Conservation (phyloP, 139 green algal genomes). For the Ettlia oleoabundans region DNA sequence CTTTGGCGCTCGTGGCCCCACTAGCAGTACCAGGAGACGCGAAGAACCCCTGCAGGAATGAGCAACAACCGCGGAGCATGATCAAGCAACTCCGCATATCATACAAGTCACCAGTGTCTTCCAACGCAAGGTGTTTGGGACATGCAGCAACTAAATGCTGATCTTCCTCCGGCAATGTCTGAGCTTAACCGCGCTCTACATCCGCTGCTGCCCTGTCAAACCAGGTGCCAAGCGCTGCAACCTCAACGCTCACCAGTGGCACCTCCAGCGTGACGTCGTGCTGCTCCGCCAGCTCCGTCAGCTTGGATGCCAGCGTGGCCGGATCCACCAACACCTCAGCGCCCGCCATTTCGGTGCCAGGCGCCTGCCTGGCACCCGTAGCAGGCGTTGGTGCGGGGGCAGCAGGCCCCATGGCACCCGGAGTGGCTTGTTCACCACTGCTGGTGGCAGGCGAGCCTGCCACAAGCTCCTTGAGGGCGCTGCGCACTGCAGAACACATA, state of each 20-base stretch:
- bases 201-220: too few relatives aligned
- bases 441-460: not conserved
- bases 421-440: not conserved
- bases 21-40: not conserved
- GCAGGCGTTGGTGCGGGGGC: constrained; percentile 42
- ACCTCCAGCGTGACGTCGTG: constrained; percentile 41
- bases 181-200: too few relatives aligned
- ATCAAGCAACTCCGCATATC: not conserved
- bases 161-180: too few relatives aligned
- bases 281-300: constrained; percentile 27
- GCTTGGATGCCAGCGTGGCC: constrained; percentile 34
- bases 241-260: constrained; percentile 24
- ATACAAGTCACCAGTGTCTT: too few relatives aligned
- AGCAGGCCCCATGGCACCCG: not conserved
- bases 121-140: too few relatives aligned
- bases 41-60: constrained; percentile 38
- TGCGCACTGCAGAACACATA: constrained; percentile 27
- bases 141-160: too few relatives aligned
- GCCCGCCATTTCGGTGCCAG: not conserved
- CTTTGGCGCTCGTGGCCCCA: too few relatives aligned
- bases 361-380: not conserved
- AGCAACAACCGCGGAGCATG: not conserved
- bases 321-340: constrained; percentile 20
- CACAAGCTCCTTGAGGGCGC: constrained; percentile 13
- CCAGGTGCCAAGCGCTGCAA: not conserved